These are phyloP conservation scores for Bassia scoparia DNA, from an alignment of 148 eudicot genomes.

Conservation along the genomic window DNA sequence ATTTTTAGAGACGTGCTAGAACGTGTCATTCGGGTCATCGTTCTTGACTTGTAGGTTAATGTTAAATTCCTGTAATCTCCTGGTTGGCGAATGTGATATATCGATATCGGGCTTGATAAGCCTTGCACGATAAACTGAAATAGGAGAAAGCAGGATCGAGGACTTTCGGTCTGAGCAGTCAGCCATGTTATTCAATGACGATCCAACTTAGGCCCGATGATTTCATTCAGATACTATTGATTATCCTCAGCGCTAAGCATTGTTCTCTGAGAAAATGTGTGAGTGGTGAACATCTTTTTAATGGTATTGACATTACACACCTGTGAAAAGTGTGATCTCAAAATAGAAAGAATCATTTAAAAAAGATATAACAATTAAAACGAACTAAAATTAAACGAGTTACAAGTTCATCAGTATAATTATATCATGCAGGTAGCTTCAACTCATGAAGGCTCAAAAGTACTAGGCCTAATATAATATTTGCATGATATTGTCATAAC, in stretches of 20 bases:
- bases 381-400: background rate
- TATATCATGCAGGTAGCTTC: background rate
- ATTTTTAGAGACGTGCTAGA: too few species aligned
- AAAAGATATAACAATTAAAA: background rate
- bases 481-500: too few species aligned
- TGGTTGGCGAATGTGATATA: conserved; percentile 90
- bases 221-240: conserved; percentile 70
- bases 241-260: conserved; percentile 56
- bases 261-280: conserved; percentile 59
- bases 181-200: background rate
- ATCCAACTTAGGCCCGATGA: background rate
- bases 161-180: background rate
- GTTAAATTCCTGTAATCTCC: conserved; percentile 90
- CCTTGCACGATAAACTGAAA: conserved; percentile 59
- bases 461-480: too few species aligned
- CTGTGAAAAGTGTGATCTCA: conserved; percentile 36
- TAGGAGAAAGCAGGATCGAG: background rate
- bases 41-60: too few species aligned
- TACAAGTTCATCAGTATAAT: background rate
- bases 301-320: conserved; percentile 54
- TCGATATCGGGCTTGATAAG: conserved; percentile 58
- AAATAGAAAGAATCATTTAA: background rate
- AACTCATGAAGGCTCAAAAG: background rate
- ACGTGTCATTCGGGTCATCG: too few species aligned
- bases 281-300: conserved; percentile 68